Conservation (phyloP, 2,329 filamentous ascomycete genomes). For the Coniochaeta sp. region DNA sequence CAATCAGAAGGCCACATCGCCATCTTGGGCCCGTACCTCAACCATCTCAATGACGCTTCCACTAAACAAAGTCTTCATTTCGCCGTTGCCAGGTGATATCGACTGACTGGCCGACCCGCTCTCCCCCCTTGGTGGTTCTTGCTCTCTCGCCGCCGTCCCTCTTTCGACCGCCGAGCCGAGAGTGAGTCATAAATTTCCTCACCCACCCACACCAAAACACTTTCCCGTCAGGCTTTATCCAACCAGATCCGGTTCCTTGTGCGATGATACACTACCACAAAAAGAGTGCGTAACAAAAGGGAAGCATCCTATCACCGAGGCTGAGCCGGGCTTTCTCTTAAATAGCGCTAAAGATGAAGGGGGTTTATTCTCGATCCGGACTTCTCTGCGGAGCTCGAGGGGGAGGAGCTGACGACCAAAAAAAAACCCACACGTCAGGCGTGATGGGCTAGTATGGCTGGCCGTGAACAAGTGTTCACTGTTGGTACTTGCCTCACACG, state of each 20-base stretch:
- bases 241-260: not conserved
- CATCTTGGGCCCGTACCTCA: not conserved
- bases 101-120: not conserved
- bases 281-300: not conserved
- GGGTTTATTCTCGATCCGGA: not conserved
- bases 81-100: not conserved
- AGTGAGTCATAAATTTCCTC: not conserved
- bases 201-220: not conserved
- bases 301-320: not conserved
- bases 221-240: not conserved
- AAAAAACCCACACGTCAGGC: not conserved
- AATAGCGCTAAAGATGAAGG: not conserved
- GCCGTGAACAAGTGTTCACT: not conserved
- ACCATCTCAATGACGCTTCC: not conserved
- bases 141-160: not conserved
- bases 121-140: not conserved
- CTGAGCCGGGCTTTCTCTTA: not conserved
- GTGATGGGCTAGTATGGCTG: not conserved
- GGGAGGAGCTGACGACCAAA: no score
- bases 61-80: not conserved
- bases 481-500: not conserved
- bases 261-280: no score
- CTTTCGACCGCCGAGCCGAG: not conserved
- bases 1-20: not conserved
- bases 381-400: not conserved